These are phyloP conservation scores for Prunus fruticosa DNA, from an alignment of 306 rosid genomes.

Conservation along the genomic window DNA sequence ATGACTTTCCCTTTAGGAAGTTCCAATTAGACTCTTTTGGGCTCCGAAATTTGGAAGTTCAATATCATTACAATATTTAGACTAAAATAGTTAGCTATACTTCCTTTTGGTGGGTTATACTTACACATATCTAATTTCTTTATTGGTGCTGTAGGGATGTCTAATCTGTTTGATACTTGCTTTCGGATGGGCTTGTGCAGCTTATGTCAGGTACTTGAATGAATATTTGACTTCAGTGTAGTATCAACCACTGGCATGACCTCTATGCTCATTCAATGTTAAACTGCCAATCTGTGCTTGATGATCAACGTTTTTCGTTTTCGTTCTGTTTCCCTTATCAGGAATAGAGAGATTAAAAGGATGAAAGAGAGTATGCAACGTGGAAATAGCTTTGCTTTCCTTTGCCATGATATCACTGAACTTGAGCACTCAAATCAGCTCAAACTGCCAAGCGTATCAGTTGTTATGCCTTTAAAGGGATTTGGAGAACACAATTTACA, in stretches of 20 bases:
- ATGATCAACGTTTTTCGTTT: slow-evolving; percentile 1
- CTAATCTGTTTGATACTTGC: slow-evolving; percentile 65
- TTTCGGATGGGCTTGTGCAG: slow-evolving; percentile 81
- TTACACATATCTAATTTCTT: neutral
- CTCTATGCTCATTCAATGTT: neutral
- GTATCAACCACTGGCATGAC: neutral
- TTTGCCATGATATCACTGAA: slow-evolving; percentile 68
- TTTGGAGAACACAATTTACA: slow-evolving; percentile 98
- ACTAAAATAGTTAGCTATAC: neutral
- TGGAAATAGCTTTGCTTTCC: slow-evolving; percentile 80
- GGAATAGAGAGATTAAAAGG: slow-evolving; percentile 75
- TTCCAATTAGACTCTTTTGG: neutral
- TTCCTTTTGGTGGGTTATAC: neutral
- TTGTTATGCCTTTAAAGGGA: slow-evolving; percentile 94
- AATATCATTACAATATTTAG: neutral
- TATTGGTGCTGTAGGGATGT: slow-evolving; percentile 65
- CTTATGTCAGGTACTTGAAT: slow-evolving; percentile 71
- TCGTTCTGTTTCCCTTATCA: slow-evolving; percentile 20
- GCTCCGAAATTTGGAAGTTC: neutral
- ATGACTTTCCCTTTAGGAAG: neutral
- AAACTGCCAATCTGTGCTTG: neutral
- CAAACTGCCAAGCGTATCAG: slow-evolving; percentile 73
- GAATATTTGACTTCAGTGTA: slow-evolving; percentile 8
- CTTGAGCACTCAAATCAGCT: slow-evolving; percentile 86
- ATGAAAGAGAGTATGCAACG: slow-evolving; percentile 48